A percentile compares a stretch with the other conserved stretches of the same genome.
phyloP scores from a whole-genome alignment of 164 flowering plant species.

The Vitis rotundifolia region DNA sequence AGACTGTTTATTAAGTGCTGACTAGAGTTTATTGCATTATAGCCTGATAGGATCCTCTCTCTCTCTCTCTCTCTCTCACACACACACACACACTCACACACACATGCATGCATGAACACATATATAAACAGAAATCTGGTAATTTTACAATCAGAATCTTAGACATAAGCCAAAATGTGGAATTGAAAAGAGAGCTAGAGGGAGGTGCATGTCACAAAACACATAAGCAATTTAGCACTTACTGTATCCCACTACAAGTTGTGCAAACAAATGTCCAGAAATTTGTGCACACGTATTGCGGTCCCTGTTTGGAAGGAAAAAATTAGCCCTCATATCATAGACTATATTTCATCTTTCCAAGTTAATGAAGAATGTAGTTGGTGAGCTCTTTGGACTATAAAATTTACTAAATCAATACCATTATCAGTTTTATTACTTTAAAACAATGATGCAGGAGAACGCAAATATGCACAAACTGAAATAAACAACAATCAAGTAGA shows the following conservation, averaged over 20 bases:
- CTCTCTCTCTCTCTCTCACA: not conserved
- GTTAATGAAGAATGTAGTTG: no score
- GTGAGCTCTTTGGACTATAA: no score
- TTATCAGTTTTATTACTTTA: not conserved
- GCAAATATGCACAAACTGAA: not conserved
- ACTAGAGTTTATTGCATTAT: not conserved
- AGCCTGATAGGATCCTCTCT: not conserved
- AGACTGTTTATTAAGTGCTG: no score
- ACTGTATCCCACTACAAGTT: constrained; percentile 97
- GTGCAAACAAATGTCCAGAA: constrained; percentile 98
- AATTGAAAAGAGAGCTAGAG: not conserved
- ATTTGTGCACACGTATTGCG: constrained; percentile 94
- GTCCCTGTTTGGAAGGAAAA: constrained; percentile 65
- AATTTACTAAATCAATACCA: not conserved
- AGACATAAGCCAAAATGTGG: not conserved
- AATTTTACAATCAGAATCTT: not conserved
- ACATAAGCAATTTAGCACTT: constrained; percentile 33
- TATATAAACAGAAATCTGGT: not conserved
- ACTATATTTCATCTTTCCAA: not conserved
- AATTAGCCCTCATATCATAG: not conserved
- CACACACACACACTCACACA: no score
- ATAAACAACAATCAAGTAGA: not conserved
- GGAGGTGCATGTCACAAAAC: not conserved
- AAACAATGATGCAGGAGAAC: not conserved
- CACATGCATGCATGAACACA: not conserved